Base-by-base conservation (phyloP, 2,329 filamentous ascomycete genomes). In the Corynespora cassiicola region DNA sequence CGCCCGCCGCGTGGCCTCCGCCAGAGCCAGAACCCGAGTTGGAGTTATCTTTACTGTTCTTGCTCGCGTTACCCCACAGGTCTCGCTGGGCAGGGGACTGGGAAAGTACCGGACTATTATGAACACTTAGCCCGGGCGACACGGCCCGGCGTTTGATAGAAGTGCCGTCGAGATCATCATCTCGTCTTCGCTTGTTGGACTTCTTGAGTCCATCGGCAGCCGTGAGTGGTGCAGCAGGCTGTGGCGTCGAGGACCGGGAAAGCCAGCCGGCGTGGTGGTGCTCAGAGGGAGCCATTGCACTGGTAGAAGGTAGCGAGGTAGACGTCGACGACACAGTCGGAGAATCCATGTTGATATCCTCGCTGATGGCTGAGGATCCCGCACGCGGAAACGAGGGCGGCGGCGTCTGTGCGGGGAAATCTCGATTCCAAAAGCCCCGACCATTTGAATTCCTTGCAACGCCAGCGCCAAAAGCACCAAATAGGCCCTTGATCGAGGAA, bases 91-190 rank as follows among this genome's bases (percentile, higher is more conserved):
- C 80, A 1, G 91, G 90, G 38, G 88, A 92, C 63, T 96, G 89
- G 54, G 77, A 75, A 41, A 92, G 81, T 22, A 96, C 78, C 1
- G 92, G 92, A 46, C 88, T 95, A 68, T 92, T 95, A 58, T 95
- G 90, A 2, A 87, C 86, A 65, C 90, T 95, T 77, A 96, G 85
- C 11, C 91, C 89, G 0, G 92, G 92, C 42, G 88, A 94, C 2
- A 97, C 92, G 16, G 92, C 92, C 27, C 92, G 82, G 11, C 92
- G 82, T 71, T 97, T 97, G 74, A 96, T 91, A 45, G 86, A 88
- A 24, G 85, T 80, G 2, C 88, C 86, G 63, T 97, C 91, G 40
- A 96, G 86, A 58, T 96, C 91, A 58, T 96, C 90, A 47, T 96
- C 92, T 39, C 90, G 80, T 15, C 90, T 82, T n/a, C 92, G 84